Evolutionary conservation across 2,329 filamentous ascomycete species (phyloP), one percentile per base, ranked within the genome.

Genomic region (Zymoseptoria brevis): DNA sequence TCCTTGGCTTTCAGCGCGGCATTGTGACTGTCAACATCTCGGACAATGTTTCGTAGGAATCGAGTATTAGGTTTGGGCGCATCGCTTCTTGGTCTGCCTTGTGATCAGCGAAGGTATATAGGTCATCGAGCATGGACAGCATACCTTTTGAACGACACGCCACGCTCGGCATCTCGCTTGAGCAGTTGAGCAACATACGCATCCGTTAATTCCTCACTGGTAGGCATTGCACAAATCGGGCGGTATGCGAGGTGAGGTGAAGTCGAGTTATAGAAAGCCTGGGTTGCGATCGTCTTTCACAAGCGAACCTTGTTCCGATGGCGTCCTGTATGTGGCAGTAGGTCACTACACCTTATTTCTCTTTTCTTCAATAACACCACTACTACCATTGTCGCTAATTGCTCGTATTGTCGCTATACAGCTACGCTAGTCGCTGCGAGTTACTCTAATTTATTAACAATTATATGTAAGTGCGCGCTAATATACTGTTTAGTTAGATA

Each of bases 21-120:
- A 80, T 99, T 99, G 75, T 99, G 93, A 57, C 76, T 87, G 67
- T 95, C 88, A 8, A 90, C 95, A 66, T 94, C 88, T 63, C 87
- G 88, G 62, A 99, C 90, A 58, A 97, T 89, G 68, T 94, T 88
- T 59, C 86, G 86, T 50, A 99, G 77, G 71, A 97, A 97, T 35
- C 88, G 83, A 0, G 89, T 96, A 69, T 99, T 97, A 2, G 93
- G 92, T 72, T 93, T 96, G 0, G 89, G 90, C 63, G 81, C 83
- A 64, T 70, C 65, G 16, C 62, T 59, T 55, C 61, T 56, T 4
- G 59, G 61, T 21, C 58, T 55, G 21, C 57, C 55, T 54, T 50
- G 51, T 35, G 35, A 45, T 45, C 4, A 45, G 35, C 35, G 5
- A 45, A 16, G 49, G 49, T 56, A 53, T 8, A 64, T 26, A 19